These are phyloP conservation scores for Penicillium oxalicum DNA, from an alignment of 2,329 filamentous ascomycete genomes.

Conservation along the genomic window DNA sequence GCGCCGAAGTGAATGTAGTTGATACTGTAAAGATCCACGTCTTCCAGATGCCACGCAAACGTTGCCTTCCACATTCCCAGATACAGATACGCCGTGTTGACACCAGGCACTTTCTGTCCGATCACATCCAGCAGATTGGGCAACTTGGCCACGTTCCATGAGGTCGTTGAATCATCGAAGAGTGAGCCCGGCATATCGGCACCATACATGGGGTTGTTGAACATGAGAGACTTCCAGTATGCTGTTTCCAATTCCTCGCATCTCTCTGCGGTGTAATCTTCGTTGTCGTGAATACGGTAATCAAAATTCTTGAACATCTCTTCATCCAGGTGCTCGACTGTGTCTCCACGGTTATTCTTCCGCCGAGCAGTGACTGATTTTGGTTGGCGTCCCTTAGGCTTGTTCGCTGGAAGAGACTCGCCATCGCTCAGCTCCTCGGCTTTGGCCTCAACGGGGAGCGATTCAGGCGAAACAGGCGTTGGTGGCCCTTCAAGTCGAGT, in stretches of 20 bases:
- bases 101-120: conserved; percentile 90
- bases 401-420: conserved; percentile 36
- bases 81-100: conserved; percentile 97
- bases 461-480: conserved; percentile 49
- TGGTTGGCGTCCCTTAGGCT: conserved; percentile 52
- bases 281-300: conserved; percentile 74
- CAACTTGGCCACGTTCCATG: conserved; percentile 92
- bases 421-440: conserved; percentile 49
- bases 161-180: conserved; percentile 76
- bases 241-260: conserved; percentile 90
- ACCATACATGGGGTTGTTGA: conserved; percentile 89
- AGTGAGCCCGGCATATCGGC: conserved; percentile 94
- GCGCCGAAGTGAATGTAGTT: conserved; percentile 99
- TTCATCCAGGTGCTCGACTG: conserved; percentile 76
- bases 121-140: conserved; percentile 90
- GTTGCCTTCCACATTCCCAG: conserved; percentile 99
- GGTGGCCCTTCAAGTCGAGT: conserved; percentile 45
- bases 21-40: conserved; percentile 98
- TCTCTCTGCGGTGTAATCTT: conserved; percentile 83
- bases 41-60: conserved; percentile 97
- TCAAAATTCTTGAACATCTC: conserved; percentile 86
- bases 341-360: conserved; percentile 76
- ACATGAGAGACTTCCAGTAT: conserved; percentile 97
- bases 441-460: conserved; percentile 50
- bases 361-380: conserved; percentile 78